phyloP scores from a whole-genome alignment of 805 yeast species.

The Schizosaccharomyces lindneri region DNA sequence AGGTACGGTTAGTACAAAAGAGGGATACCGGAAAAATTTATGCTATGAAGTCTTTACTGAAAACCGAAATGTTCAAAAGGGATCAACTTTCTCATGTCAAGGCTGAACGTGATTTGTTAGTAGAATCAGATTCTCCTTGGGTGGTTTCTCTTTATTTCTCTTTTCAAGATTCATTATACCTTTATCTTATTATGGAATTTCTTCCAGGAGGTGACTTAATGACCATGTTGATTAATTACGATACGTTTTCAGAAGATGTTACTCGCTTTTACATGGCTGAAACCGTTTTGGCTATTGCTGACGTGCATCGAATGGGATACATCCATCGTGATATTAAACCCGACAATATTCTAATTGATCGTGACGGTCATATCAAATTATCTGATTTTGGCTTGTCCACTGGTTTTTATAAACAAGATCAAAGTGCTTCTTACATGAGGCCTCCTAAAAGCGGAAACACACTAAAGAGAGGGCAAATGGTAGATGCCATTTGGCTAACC shows the following conservation, averaged over 20 bases:
- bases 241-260: constrained; percentile 76
- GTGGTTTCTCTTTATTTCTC: constrained; percentile 63
- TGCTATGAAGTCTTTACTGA: constrained; percentile 81
- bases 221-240: constrained; percentile 93
- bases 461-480: constrained; percentile 27
- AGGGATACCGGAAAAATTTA: constrained; percentile 73
- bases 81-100: constrained; percentile 89
- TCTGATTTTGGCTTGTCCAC: constrained; percentile 64
- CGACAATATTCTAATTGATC: constrained; percentile 75
- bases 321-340: constrained; percentile 96
- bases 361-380: constrained; percentile 41
- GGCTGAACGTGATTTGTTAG: constrained; percentile 86
- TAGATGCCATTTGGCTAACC: constrained; percentile 83
- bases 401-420: constrained; percentile 88
- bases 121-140: constrained; percentile 75
- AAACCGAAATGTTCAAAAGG: constrained; percentile 79
- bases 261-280: constrained; percentile 81
- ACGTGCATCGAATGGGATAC: constrained; percentile 75
- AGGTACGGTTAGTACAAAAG: constrained; percentile 55
- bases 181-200: constrained; percentile 60
- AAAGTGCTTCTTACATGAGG: constrained; percentile 62
- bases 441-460: not conserved
- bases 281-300: constrained; percentile 84
- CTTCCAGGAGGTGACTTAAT: constrained; percentile 68
- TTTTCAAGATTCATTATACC: constrained; percentile 52